Evolutionary conservation across 2,329 filamentous ascomycete genomes (phyloP), one percentile per base, ranked within the genome.

Genomic region (Colletotrichum incanum): DNA sequence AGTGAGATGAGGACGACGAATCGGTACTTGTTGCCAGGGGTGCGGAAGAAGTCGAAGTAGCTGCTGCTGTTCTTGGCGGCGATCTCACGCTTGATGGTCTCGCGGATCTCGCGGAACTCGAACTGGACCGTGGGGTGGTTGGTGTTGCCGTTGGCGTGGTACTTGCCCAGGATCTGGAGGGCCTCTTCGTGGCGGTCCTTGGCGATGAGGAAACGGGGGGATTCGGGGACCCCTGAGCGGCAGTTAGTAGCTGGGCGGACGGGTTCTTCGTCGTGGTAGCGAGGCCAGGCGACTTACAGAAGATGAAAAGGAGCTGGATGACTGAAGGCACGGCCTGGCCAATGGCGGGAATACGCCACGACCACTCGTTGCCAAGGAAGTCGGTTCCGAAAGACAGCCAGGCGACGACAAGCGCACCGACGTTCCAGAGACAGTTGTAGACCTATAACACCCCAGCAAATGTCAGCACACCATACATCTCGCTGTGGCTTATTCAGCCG

Each of bases 51-150:
- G 76, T 89, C 86, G 11, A 84, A 59, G 78, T 89, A 91, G 73
- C 82, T 85, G 78, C 84, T 87, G 69, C 80, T 84, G 52, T 82
- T 80, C 75, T 83, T 81, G 76, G 80, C 82, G 75, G 85, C 82
- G 75, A 85, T 82, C 78, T 90, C 89, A 31, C 89, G 77, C 66
- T 83, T 81, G 71, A 90, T 83, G 7, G 88, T 90, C 77, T 90
- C 87, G 78, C 86, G 86, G 79, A 91, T 91, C 79, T 91, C 89
- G 45, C 83, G 83, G 80, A 84, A 90, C 77, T 91, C 88, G 76
- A 89, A 88, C 75, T 90, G 86, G 6, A 91, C 90, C 20, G 86
- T 86, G 16, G 86, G 79, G 79, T 90, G 76, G 41, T 79, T 72
- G 60, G 72, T 74, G 74, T 81, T 73, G 47, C 78, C 79, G 58